Conservation (phyloP, 768 basidiomycete species). For the Russula sp. region DNA sequence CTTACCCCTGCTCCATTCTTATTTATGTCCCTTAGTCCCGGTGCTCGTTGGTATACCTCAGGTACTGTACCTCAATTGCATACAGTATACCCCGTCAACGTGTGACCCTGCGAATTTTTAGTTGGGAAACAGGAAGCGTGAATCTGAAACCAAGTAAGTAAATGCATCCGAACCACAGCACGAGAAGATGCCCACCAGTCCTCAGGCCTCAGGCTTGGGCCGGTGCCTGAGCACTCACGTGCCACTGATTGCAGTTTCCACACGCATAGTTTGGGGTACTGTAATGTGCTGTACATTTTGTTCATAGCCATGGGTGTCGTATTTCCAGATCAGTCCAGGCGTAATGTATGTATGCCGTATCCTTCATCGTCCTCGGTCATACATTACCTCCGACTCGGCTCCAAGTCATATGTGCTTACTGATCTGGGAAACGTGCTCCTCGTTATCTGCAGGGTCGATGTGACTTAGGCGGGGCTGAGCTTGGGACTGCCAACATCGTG, state of each 20-base stretch:
- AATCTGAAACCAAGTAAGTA: constrained; percentile 11
- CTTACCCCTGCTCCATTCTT: not conserved
- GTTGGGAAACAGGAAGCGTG: constrained; percentile 4
- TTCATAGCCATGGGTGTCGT: not conserved
- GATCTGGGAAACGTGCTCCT: not conserved
- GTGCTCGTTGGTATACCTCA: not conserved
- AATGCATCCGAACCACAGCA: not conserved
- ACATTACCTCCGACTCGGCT: not conserved
- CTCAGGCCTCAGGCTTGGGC: not conserved
- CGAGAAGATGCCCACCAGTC: not conserved
- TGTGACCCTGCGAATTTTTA: not conserved
- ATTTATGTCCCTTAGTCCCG: not conserved
- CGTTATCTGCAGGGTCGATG: not conserved
- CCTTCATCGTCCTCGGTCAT: not conserved
- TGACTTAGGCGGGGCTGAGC: not conserved
- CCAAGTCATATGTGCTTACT: not conserved
- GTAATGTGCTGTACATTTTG: not conserved
- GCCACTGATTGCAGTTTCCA: too few relatives aligned
- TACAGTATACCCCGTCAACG: constrained; percentile 1
- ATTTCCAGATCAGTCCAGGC: not conserved
- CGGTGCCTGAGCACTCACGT: not conserved
- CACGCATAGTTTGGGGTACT: not conserved
- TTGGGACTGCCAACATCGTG: not conserved
- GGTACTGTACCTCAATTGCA: constrained; percentile 9
- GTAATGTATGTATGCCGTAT: not conserved